These are phyloP conservation scores for Ganoderma lingzhi DNA, from an alignment of 1,284 basidiomycete species.

Conservation along the genomic window DNA sequence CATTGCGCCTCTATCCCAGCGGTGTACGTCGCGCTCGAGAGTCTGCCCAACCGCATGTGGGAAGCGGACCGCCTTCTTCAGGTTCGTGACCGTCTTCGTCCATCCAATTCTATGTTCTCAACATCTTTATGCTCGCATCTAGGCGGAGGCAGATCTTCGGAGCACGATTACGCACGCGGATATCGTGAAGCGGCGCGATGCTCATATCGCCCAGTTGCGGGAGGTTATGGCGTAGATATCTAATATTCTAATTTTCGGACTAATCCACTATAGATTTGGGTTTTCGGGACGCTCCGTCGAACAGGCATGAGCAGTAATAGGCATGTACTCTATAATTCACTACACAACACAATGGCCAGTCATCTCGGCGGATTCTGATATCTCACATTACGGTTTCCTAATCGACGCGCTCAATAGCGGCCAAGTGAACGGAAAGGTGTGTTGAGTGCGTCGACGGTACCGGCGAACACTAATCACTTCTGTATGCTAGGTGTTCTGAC, in stretches of 20 bases:
- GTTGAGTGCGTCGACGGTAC: neutral
- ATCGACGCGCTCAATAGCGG: neutral
- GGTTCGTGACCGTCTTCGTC: slow-evolving; percentile 50
- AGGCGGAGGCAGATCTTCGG: slow-evolving; percentile 79
- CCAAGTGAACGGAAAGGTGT: neutral
- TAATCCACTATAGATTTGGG: neutral
- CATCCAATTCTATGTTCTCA: neutral
- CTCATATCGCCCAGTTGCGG: slow-evolving; percentile 60
- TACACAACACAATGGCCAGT: neutral
- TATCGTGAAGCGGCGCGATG: slow-evolving; percentile 69
- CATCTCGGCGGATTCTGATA: neutral
- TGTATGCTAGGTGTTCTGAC: neutral
- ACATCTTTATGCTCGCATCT: slow-evolving; percentile 5
- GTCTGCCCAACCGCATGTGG: slow-evolving; percentile 92
- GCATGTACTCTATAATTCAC: slow-evolving; percentile 4
- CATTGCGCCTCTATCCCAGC: slow-evolving; percentile 85
- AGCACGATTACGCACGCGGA: slow-evolving; percentile 72
- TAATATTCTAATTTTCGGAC: slow-evolving; percentile 1
- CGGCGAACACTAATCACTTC: neutral
- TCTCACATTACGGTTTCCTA: no score
- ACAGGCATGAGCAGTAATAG: neutral
- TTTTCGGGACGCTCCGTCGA: neutral
- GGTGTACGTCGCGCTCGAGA: slow-evolving; percentile 87
- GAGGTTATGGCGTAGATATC: slow-evolving; percentile 35
- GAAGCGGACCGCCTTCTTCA: slow-evolving; percentile 89